phyloP scores from a whole-genome alignment of 2,329 filamentous ascomycete genomes.

The Drechslerella dactyloides region DNA sequence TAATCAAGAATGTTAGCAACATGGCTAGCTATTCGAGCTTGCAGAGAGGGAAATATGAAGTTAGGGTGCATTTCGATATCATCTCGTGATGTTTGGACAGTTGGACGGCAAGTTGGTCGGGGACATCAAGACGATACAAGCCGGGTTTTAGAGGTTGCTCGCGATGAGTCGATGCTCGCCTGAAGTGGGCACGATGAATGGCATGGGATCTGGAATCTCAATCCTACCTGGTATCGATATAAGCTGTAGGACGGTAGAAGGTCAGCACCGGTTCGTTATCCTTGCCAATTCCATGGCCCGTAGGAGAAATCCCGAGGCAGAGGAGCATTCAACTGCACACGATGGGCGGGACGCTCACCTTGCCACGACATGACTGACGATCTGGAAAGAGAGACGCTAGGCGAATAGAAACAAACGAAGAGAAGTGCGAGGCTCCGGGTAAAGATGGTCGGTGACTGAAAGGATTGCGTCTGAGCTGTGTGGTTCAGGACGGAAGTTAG shows the following conservation, averaged over 20 bases:
- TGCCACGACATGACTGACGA: slow-evolving; percentile 56
- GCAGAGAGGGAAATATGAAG: not conserved
- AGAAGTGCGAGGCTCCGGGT: slow-evolving; percentile 49
- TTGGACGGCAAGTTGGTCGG: too few species aligned
- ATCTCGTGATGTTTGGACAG: too few species aligned
- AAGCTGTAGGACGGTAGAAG: slow-evolving; percentile 15
- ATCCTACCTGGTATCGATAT: slow-evolving; percentile 41
- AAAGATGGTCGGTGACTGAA: not conserved
- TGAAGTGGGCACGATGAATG: not conserved
- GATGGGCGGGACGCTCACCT: slow-evolving; percentile 16
- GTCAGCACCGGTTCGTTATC: slow-evolving; percentile 11
- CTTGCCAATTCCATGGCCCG: not conserved
- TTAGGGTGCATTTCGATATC: not conserved
- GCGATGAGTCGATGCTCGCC: not conserved
- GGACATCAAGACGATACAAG: too few species aligned
- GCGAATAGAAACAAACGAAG: slow-evolving; percentile 11
- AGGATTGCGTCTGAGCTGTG: not conserved
- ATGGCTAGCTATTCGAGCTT: not conserved
- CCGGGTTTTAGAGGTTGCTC: too few species aligned
- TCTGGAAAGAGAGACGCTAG: slow-evolving; percentile 19
- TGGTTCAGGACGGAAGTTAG: not conserved
- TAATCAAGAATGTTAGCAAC: not conserved
- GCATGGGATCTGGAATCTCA: not conserved
- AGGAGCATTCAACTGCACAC: not conserved
- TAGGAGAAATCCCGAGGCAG: not conserved